These are phyloP conservation scores for Cyberlindnera xylosilytica DNA, from an alignment of 805 yeast genomes.

Conservation along the genomic window DNA sequence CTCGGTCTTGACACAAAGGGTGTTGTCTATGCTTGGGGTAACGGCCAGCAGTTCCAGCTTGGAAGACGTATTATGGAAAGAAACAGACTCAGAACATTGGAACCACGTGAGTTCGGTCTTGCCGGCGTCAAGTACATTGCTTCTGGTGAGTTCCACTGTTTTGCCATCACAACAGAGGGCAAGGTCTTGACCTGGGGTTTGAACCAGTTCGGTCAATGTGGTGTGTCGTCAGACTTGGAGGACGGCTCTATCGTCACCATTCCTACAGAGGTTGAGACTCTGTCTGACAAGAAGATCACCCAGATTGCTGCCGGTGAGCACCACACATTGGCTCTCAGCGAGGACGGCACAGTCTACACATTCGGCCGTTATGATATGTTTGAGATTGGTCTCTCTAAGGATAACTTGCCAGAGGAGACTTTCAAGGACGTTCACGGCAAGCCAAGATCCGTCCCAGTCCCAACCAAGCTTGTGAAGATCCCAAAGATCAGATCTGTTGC, in stretches of 20 bases:
- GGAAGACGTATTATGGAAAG: constrained; percentile 85
- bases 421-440: constrained; percentile 78
- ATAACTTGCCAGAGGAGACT: constrained; percentile 65
- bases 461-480: constrained; percentile 60
- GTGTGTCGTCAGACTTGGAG: constrained; percentile 69
- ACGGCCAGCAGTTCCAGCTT: constrained; percentile 88
- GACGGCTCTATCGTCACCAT: constrained; percentile 79
- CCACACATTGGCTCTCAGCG: constrained; percentile 75
- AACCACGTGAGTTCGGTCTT: constrained; percentile 81
- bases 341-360: constrained; percentile 68
- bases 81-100: constrained; percentile 67
- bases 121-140: constrained; percentile 77
- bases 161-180: constrained; percentile 77
- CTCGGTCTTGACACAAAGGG: constrained; percentile 83
- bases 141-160: constrained; percentile 93
- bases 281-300: constrained; percentile 54
- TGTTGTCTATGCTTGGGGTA: constrained; percentile 94
- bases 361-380: constrained; percentile 95
- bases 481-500: constrained; percentile 62
- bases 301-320: constrained; percentile 91
- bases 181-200: constrained; percentile 89
- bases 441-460: constrained; percentile 81
- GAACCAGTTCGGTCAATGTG: constrained; percentile 97
- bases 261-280: constrained; percentile 71
- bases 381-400: constrained; percentile 78